A percentile compares a stretch with the other conserved stretches of the same genome.
Conservation (phyloP, 257 asterid species). For the Striga asiatica region DNA sequence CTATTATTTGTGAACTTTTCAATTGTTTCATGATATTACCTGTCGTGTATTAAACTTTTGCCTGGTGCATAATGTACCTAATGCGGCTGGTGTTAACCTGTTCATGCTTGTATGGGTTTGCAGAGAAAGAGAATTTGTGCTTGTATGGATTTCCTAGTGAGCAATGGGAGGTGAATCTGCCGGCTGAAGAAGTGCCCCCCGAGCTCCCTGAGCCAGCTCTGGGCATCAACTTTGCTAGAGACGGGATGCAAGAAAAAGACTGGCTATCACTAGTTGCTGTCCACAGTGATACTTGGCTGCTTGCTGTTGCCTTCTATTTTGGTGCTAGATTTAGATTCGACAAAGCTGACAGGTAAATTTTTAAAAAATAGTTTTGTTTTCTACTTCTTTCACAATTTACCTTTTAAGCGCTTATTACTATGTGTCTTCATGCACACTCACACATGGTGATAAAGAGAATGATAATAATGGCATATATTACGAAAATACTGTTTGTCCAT, state of each 20-base stretch:
- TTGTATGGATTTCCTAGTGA: conserved; percentile 52
- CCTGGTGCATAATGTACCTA: too few species aligned
- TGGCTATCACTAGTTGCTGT: conserved; percentile 60
- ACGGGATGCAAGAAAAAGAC: conserved; percentile 62
- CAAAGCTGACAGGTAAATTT: conserved; percentile 42
- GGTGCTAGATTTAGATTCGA: conserved; percentile 62
- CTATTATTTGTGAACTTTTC: neutral
- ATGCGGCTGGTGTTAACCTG: conserved; percentile 13
- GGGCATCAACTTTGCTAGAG: conserved; percentile 68
- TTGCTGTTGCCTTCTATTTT: conserved; percentile 49
- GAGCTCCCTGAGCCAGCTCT: conserved; percentile 71
- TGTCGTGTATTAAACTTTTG: neutral
- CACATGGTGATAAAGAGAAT: too few species aligned
- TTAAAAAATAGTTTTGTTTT: neutral
- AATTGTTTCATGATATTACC: neutral
- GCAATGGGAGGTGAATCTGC: conserved; percentile 66
- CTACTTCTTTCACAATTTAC: neutral
- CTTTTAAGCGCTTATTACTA: too few species aligned
- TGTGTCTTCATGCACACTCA: too few species aligned
- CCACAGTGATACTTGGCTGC: conserved; percentile 68
- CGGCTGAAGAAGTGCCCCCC: conserved; percentile 71
- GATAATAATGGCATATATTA: too few species aligned
- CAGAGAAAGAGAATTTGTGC: conserved; percentile 61
- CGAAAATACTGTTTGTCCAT: too few species aligned
- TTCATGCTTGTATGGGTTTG: conserved; percentile 13